phyloP scores from a whole-genome alignment of 371 early-diverging fungal genomes.

The Syncephalastrum monosporum region DNA sequence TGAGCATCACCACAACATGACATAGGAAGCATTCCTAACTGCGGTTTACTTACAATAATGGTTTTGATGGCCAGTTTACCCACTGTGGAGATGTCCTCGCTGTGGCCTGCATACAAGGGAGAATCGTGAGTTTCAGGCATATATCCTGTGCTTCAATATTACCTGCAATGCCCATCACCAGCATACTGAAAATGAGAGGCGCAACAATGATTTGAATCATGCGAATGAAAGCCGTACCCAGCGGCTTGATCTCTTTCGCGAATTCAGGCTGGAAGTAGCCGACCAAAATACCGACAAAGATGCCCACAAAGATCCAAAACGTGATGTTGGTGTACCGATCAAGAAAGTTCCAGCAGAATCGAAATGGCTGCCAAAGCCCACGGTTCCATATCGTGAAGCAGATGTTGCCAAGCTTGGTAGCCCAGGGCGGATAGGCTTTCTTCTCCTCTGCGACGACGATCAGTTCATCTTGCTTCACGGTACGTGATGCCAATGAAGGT shows the following conservation, averaged over 20 bases:
- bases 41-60: constrained; percentile 39
- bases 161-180: constrained; percentile 70
- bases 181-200: constrained; percentile 72
- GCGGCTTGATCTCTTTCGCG: constrained; percentile 41
- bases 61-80: constrained; percentile 70
- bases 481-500: no score
- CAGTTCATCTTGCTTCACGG: no score
- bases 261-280: constrained; percentile 59
- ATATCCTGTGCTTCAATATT: not conserved
- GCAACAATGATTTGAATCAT: constrained; percentile 71
- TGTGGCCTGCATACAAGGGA: constrained; percentile 48
- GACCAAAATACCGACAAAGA: constrained; percentile 63
- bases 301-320: constrained; percentile 60
- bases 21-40: not conserved
- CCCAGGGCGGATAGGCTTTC: constrained; percentile 10
- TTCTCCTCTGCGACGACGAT: constrained; percentile 4
- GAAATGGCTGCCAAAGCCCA: constrained; percentile 11
- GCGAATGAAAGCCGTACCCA: constrained; percentile 61
- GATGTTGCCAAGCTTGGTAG: not conserved
- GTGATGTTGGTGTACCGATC: constrained; percentile 51
- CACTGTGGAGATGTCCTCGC: constrained; percentile 64
- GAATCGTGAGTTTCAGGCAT: not conserved
- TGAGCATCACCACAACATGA: not conserved
- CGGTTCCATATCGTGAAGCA: constrained; percentile 5
- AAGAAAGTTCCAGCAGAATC: constrained; percentile 23